Evolutionary conservation across 179 eudicot genomes (phyloP), one percentile per base, ranked within the genome.

Genomic region (Silene noctiflora): DNA sequence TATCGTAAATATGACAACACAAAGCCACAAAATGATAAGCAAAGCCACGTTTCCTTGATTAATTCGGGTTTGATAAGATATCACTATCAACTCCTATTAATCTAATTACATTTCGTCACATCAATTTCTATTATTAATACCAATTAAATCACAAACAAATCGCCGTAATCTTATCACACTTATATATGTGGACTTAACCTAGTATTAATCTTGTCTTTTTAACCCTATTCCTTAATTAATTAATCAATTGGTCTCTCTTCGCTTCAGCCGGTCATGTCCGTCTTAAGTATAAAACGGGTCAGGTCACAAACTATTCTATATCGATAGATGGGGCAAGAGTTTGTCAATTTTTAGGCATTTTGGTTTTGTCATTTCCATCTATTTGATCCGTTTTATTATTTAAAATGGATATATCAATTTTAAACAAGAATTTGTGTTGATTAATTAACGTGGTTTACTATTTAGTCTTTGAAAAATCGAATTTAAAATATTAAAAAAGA

Each of bases 21-120:
- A 44, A 24, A 55, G 6, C 29, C 56, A 51, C 7, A 67, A 53
- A 69, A 69, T 44, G 58, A 69, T 67, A 67, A 33, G 61, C 55
- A 22, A 4, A 72, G 65, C 80, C 81, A 79, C 81, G 78, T 69
- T 46, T 29, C 65, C 48, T 20, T 46, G 70, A 62, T 21, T 51
- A 73, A 75, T 61, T 67, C 13, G 78, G 42, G 42, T 75, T 69
- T 22, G 76, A 51, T 72, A 24, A 48, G 12, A 58, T 29, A 39
- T 61, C 63, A 58, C 65, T 6, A 69, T 79, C 58, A 16, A 11
- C 46, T 13, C 4, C 4, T 53, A 14, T 14, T 53, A 53, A 19
- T 53, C 59, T 53, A 31, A 16, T 66, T 22, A 72, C 72, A 72
- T 78, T 71, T 71, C 39, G 72, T 77, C 80, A 63, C 67, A 58